Percentiles rank a stretch among this genome's conserved stretches.
These are phyloP conservation scores for Escallonia rubra DNA, from an alignment of 129 eudicot genomes.

Conservation along the genomic window DNA sequence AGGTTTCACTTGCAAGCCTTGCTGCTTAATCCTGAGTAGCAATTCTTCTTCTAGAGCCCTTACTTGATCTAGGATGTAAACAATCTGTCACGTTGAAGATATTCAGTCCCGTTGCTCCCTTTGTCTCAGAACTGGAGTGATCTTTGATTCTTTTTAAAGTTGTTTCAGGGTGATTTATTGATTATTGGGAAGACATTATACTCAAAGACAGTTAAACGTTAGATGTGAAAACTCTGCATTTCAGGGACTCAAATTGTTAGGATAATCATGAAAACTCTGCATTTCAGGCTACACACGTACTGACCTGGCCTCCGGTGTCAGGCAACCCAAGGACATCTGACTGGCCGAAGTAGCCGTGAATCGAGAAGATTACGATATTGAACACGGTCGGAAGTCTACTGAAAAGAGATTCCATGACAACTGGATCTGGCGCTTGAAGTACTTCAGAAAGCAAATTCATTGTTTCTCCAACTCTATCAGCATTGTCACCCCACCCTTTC, in stretches of 20 bases:
- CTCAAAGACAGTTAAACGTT: neutral
- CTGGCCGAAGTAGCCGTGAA: conserved; percentile 87
- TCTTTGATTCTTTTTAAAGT: no score
- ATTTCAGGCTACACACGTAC: neutral
- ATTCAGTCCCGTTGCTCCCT: neutral
- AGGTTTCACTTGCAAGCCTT: conserved; percentile 74
- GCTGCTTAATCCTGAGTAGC: conserved; percentile 63
- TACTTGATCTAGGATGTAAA: conserved; percentile 93
- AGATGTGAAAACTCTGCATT: neutral
- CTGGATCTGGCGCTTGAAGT: conserved; percentile 81
- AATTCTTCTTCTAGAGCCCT: conserved; percentile 83
- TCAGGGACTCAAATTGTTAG: neutral
- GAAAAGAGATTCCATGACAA: conserved; percentile 57
- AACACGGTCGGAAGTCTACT: conserved; percentile 63
- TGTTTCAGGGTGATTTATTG: no score
- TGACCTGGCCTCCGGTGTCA: conserved; percentile 93
- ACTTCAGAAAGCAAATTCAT: conserved; percentile 72
- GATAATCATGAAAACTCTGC: neutral
- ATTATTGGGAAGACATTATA: neutral
- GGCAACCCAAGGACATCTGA: conserved; percentile 89
- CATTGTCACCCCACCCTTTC: conserved; percentile 87
- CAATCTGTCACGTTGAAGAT: conserved; percentile 41
- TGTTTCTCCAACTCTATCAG: conserved; percentile 63
- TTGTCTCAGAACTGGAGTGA: no score
- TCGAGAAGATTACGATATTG: conserved; percentile 63